These are phyloP conservation scores for Globisporangium sylvaticum DNA, from an alignment of 352 stramenopile species.

Conservation along the genomic window DNA sequence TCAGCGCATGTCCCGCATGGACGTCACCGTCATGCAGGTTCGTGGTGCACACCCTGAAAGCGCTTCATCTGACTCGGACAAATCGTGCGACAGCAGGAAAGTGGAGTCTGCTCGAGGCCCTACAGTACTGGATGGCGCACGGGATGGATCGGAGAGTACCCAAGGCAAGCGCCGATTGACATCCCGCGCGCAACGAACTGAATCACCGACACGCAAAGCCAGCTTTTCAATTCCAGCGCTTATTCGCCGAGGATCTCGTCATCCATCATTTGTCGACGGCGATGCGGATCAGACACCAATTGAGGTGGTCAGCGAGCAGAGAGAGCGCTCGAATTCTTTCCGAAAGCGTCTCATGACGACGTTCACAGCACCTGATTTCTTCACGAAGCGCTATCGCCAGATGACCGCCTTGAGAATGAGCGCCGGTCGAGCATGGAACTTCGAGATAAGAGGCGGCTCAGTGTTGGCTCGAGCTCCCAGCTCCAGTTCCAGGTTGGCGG, in stretches of 20 bases:
- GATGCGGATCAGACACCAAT: neutral
- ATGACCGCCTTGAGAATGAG: conserved; percentile 59
- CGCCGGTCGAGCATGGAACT: conserved; percentile 51
- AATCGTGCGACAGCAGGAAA: conserved; percentile 1
- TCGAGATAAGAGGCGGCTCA: conserved; percentile 52
- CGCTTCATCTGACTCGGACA: neutral
- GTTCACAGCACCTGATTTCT: neutral
- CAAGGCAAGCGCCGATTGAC: neutral
- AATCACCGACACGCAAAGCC: neutral
- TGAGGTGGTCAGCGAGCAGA: neutral
- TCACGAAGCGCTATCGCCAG: conserved; percentile 32
- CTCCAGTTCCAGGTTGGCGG: conserved; percentile 69
- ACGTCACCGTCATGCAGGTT: conserved; percentile 21
- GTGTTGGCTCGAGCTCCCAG: conserved; percentile 49
- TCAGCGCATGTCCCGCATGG: conserved; percentile 51
- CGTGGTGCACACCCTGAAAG: neutral
- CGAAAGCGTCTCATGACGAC: conserved; percentile 19
- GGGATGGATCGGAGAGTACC: neutral
- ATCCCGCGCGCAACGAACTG: neutral
- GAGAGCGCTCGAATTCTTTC: conserved; percentile 14
- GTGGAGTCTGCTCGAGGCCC: neutral
- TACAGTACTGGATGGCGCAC: neutral
- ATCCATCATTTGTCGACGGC: neutral
- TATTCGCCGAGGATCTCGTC: neutral
- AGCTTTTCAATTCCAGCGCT: neutral